Evolutionary conservation across 140 eudicot species (phyloP), one percentile per base, ranked within the genome.

Genomic region (Senecio squalidus): DNA sequence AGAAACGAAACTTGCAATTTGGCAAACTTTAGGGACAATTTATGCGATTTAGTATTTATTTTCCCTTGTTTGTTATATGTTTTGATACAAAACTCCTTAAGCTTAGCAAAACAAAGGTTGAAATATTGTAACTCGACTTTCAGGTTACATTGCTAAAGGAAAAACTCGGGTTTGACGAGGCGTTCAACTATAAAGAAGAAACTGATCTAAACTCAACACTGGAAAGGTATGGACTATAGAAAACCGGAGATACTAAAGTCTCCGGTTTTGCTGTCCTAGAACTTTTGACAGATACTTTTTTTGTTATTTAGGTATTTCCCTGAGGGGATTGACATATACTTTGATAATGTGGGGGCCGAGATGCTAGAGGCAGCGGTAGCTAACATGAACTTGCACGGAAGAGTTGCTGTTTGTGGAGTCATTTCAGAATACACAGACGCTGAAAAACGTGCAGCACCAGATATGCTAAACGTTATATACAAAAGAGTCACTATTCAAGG

Each of bases 301-400:
- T 31, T 8, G 38, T 9, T 7, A 1, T 8, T 0, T 26, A 78
- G 89, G 64, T 78, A 76, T 66, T 88, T 84, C 15, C 96, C 94
- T 0, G 74, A 88, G 5, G 96, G 94, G 15, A 88, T 88, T 1
- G 94, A 88, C 69, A 76, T 87, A 67, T 87, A 87, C 48, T 87
- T 87, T 53, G 96, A 88, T 75, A 88, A 88, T 22, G 96, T 88
- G 60, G 96, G 96, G 46, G 91, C 73, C 1, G 76, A 74, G 50
- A 88, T 88, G 85, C 67, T 84, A 16, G 94, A 84, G 62, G 94
- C 90, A 5, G 88, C 85, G 1, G 76, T 88, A 58, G 30, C 73
- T 3, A 88, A 88, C 81, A 88, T 88, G 96, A 88, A 81, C 63
- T 3, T 36, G 11, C 74, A 76, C 18, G 90, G 90, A 0, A 70